These are phyloP conservation scores for Aquanectria penicillioides DNA, from an alignment of 2,329 filamentous ascomycete genomes.

Conservation along the genomic window DNA sequence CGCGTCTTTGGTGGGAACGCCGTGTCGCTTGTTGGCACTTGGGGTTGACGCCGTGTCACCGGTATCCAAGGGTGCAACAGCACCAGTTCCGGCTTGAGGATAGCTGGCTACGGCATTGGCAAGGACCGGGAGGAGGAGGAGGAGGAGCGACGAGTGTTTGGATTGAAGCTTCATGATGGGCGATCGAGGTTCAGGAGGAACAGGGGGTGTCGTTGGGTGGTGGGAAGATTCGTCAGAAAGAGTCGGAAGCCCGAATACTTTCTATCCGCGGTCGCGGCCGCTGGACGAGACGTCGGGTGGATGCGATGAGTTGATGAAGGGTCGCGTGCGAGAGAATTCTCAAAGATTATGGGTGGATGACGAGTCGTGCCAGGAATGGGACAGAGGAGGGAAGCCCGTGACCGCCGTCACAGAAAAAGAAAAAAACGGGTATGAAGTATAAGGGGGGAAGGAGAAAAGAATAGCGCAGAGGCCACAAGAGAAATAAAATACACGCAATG, in stretches of 20 bases:
- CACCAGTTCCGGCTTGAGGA: constrained; percentile 30
- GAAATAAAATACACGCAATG: neutral
- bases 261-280: constrained; percentile 25
- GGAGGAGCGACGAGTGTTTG: constrained; percentile 63
- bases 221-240: neutral
- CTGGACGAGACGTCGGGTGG: neutral
- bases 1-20: constrained; percentile 73
- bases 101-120: constrained; percentile 47
- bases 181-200: neutral
- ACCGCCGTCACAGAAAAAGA: neutral
- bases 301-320: constrained; percentile 12
- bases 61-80: constrained; percentile 39
- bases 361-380: constrained; percentile 8
- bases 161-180: constrained; percentile 69
- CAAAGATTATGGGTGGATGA: constrained; percentile 1
- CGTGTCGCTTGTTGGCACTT: constrained; percentile 48
- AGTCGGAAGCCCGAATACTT: constrained; percentile 18
- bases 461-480: too few relatives aligned
- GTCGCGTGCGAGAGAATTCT: constrained; percentile 22
- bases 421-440: constrained; percentile 7
- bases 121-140: constrained; percentile 69
- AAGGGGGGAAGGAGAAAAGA: neutral
- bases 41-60: constrained; percentile 39
- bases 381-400: neutral
- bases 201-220: neutral